phyloP scores from a whole-genome alignment of 1,284 basidiomycete species.

The Rhodotorula sp. region DNA sequence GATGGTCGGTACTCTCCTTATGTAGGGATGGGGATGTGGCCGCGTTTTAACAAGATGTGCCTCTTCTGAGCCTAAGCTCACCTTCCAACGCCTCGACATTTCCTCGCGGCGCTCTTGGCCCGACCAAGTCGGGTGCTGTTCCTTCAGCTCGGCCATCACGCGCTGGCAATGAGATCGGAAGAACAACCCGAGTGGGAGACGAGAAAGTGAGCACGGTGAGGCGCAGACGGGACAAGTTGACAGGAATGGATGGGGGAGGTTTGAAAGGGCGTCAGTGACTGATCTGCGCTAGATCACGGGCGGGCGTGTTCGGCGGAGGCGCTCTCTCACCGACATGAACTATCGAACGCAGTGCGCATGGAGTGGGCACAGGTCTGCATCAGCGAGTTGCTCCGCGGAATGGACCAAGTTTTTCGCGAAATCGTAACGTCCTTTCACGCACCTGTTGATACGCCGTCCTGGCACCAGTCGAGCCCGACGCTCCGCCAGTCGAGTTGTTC shows the following conservation, averaged over 20 bases:
- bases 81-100: constrained; percentile 1
- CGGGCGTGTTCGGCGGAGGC: neutral
- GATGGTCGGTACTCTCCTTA: too few relatives aligned
- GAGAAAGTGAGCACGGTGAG: neutral
- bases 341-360: neutral
- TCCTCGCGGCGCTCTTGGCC: neutral
- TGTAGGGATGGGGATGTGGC: too few relatives aligned
- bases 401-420: neutral
- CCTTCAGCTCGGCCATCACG: constrained; percentile 8
- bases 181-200: neutral
- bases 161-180: neutral
- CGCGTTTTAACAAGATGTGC: too few relatives aligned
- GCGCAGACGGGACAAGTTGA: too few relatives aligned
- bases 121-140: neutral
- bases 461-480: neutral
- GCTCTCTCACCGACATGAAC: neutral
- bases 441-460: neutral
- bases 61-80: neutral
- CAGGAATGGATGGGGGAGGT: too few relatives aligned
- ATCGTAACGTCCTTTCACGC: neutral
- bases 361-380: neutral
- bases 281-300: neutral
- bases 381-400: too few relatives aligned
- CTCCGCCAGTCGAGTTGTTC: neutral
- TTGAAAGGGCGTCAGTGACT: too few relatives aligned